phyloP scores from a whole-genome alignment of 768 basidiomycete species.

The Termitomyces bulborhizus region DNA sequence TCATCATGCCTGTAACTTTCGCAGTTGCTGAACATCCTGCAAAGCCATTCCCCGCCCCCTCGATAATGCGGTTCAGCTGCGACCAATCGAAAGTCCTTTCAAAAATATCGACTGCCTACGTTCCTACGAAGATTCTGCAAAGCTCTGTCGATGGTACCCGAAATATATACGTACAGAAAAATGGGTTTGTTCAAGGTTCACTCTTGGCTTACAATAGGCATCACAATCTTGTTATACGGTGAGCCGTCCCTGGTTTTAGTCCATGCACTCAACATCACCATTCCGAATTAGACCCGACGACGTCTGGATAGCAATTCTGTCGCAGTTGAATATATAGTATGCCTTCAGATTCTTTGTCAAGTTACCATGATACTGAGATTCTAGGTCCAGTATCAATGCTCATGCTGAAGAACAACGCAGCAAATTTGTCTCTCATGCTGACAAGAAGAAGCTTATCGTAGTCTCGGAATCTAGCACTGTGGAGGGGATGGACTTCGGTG shows the following conservation, averaged over 20 bases:
- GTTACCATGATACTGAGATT: neutral
- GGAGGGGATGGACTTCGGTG: conserved; percentile 24
- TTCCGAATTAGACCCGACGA: conserved; percentile 16
- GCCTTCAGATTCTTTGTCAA: neutral
- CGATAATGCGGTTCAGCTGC: neutral
- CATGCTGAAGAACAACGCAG: conserved; percentile 25
- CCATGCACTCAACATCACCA: neutral
- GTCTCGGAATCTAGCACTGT: conserved; percentile 5
- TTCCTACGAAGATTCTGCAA: conserved; percentile 2
- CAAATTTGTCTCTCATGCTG: conserved; percentile 29
- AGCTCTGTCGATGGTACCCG: conserved; percentile 5
- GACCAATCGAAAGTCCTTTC: neutral
- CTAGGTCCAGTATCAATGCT: conserved; percentile 14
- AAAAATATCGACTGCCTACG: neutral
- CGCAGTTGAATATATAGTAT: conserved; percentile 28
- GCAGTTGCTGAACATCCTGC: neutral
- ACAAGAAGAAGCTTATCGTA: conserved; percentile 23
- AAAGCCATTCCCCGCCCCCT: neutral
- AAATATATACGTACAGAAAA: neutral
- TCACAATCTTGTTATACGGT: conserved; percentile 6
- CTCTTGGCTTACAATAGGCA: conserved; percentile 4
- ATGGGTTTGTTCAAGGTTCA: conserved; percentile 8
- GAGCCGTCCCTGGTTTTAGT: neutral
- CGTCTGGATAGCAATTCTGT: conserved; percentile 33
- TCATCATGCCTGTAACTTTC: conserved; percentile 2